phyloP scores from a whole-genome alignment of 2,329 filamentous ascomycete genomes.

The Parascedosporium putredinis region DNA sequence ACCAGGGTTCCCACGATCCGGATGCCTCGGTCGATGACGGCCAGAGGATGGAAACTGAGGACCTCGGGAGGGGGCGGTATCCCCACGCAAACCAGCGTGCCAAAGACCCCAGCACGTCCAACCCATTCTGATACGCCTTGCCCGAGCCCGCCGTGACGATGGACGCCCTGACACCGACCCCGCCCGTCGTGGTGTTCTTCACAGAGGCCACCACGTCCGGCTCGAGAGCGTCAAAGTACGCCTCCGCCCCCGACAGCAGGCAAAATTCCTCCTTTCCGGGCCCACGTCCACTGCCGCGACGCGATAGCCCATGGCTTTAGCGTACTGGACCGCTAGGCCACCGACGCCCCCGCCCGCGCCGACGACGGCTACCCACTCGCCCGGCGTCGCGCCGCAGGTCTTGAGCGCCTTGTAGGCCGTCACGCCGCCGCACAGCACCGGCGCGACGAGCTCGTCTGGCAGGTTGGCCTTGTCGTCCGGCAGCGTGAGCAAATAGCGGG shows the following conservation, averaged over 20 bases:
- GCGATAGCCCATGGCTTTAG: conserved; percentile 29
- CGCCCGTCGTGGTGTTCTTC: conserved; percentile 15
- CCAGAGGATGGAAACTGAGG: conserved; percentile 23
- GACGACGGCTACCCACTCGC: conserved; percentile 25
- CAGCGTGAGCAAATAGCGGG: conserved; percentile 20
- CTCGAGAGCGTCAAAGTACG: conserved; percentile 24
- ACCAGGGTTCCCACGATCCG: conserved; percentile 24
- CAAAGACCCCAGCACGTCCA: conserved; percentile 26
- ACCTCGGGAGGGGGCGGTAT: conserved; percentile 19
- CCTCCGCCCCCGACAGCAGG: conserved; percentile 23
- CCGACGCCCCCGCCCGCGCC: conserved; percentile 31
- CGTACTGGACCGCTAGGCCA: conserved; percentile 26
- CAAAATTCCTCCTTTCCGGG: conserved; percentile 19
- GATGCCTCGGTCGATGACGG: conserved; percentile 24
- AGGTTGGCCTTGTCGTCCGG: conserved; percentile 16
- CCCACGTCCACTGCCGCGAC: conserved; percentile 28
- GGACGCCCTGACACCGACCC: conserved; percentile 16
- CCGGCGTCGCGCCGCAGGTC: conserved; percentile 18
- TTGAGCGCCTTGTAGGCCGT: conserved; percentile 33
- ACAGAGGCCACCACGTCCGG: conserved; percentile 17
- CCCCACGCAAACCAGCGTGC: conserved; percentile 28
- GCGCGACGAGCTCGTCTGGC: conserved; percentile 26
- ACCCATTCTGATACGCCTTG: conserved; percentile 22
- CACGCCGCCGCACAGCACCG: conserved; percentile 31
- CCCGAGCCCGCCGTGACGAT: conserved; percentile 21